A percentile compares a stretch with the other conserved stretches of the same genome.
Evolutionary conservation across 495 filamentous ascomycete species (phyloP).

Genomic region (Penicillium macrosclerotiorum): DNA sequence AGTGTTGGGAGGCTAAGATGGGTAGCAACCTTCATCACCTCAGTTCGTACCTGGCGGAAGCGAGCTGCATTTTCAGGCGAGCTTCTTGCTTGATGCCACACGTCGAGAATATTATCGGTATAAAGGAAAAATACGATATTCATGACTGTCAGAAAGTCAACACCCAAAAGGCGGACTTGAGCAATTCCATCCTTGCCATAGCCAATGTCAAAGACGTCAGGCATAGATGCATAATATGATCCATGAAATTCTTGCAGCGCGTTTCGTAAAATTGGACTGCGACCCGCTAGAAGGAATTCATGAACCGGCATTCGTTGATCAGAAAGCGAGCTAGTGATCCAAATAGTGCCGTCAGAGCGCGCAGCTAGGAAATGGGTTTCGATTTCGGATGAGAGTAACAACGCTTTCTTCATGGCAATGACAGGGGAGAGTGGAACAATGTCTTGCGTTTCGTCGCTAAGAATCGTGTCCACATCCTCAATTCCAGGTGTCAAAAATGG

Average conservation of each 20-base stretch:
- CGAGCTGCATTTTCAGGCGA: slow-evolving; percentile 59
- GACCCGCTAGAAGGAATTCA: slow-evolving; percentile 69
- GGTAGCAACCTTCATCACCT: slow-evolving; percentile 77
- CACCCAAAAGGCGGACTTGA: slow-evolving; percentile 57
- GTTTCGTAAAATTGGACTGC: slow-evolving; percentile 66
- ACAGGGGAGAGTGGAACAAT: slow-evolving; percentile 20
- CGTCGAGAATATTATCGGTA: slow-evolving; percentile 73
- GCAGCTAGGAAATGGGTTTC: slow-evolving; percentile 51
- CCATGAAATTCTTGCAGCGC: slow-evolving; percentile 54
- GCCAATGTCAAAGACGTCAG: slow-evolving; percentile 61
- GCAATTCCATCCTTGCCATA: slow-evolving; percentile 46
- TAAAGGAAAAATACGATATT: slow-evolving; percentile 81
- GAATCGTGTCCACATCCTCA: slow-evolving; percentile 16
- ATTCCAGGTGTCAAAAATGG: slow-evolving; percentile 44
- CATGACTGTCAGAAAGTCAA: slow-evolving; percentile 73
- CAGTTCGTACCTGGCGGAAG: slow-evolving; percentile 73
- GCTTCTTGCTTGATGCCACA: slow-evolving; percentile 73
- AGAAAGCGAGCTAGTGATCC: slow-evolving; percentile 56
- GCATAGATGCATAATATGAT: slow-evolving; percentile 41
- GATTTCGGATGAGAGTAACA: slow-evolving; percentile 55
- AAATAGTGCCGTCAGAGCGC: slow-evolving; percentile 36
- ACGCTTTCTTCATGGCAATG: slow-evolving; percentile 33
- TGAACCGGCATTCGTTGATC: slow-evolving; percentile 76
- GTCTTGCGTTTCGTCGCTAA: slow-evolving; percentile 16
- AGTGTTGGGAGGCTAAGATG: slow-evolving; percentile 63